Conservation (phyloP, 306 rosid species). For the Cicer cuneatum region DNA sequence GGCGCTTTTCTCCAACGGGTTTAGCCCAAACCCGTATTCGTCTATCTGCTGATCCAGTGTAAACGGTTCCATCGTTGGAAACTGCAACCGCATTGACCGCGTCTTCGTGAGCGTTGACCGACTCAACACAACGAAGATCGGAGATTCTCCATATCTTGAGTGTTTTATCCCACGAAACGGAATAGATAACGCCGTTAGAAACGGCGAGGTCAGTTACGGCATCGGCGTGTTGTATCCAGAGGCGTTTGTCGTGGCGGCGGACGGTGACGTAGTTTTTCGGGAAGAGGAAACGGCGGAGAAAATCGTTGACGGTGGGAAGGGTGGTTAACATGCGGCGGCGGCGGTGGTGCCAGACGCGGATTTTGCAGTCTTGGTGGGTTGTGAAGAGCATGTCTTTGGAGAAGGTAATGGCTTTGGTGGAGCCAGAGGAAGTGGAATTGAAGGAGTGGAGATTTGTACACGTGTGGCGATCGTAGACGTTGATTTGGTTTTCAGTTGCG, state of each 20-base stretch:
- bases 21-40: constrained; percentile 77
- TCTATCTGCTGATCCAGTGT: constrained; percentile 82
- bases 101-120: constrained; percentile 83
- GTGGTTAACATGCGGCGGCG: constrained; percentile 44
- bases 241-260: constrained; percentile 75
- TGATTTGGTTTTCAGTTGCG: constrained; percentile 66
- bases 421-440: constrained; percentile 63
- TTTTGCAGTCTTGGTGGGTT: constrained; percentile 83
- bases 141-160: constrained; percentile 78
- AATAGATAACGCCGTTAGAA: constrained; percentile 61
- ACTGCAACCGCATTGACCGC: constrained; percentile 85
- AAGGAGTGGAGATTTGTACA: constrained; percentile 49
- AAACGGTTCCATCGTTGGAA: constrained; percentile 70
- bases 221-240: constrained; percentile 91
- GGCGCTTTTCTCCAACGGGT: constrained; percentile 58
- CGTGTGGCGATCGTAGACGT: constrained; percentile 65
- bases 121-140: constrained; percentile 73
- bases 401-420: constrained; percentile 69
- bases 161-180: constrained; percentile 91
- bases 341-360: constrained; percentile 67
- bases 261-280: constrained; percentile 70
- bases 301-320: constrained; percentile 82
- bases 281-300: constrained; percentile 65
- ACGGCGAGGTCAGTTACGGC: constrained; percentile 79
- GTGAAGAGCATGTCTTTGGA: constrained; percentile 55